Evolutionary conservation across 2,329 filamentous ascomycete genomes (phyloP), one percentile per base, ranked within the genome.

Genomic region (Trichoderma guizhouense): DNA sequence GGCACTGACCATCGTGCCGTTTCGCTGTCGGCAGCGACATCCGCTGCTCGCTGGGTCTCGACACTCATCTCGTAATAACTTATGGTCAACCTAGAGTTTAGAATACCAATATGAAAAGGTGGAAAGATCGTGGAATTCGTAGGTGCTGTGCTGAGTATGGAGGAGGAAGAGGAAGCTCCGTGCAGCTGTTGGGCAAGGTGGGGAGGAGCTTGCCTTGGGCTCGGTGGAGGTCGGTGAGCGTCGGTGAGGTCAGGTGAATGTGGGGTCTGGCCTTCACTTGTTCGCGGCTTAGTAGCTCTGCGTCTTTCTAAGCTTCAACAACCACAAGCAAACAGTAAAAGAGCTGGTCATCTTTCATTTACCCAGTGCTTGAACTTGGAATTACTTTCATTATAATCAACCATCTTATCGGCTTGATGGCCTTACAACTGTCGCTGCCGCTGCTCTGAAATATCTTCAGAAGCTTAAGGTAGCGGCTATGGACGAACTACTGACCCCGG

Each of bases 401-500:
- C 14, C 5, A n/a, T n/a, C 18, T 12, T 36, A n/a, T 18, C 9
- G 18, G 28, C 26, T 47, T n/a, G 36, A 18, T 39, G 21, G 11
- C 43, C 28, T 5, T 61, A 39, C 32, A 72, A 43, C 15, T 60
- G 66, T n/a, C 32, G 34, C 66, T 34, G 8, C 32, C 60, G 14
- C 28, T 61, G 7, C 7, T 51, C 26, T 51, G 32, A 32, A n/a
- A 5, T 15, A 1, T 18, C 34, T 18, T 32, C 26, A 53, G 14
- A 39, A 24, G 60, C 69, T 4, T 51, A 39, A 61, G 47, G 70
- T 26, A 63, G 61, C 53, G 18, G 58, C 64, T 32, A 91, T 90
- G 89, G 88, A 89, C 71, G 84, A 84, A 32, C 79, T 90, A 30
- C 80, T 90, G 72, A 87, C 83, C 11, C 87, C 85, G 1, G 82